Evolutionary conservation across 1,139 yeast genomes (phyloP), one percentile per base, ranked within the genome.

Genomic region (Hansenula lynferdii): DNA sequence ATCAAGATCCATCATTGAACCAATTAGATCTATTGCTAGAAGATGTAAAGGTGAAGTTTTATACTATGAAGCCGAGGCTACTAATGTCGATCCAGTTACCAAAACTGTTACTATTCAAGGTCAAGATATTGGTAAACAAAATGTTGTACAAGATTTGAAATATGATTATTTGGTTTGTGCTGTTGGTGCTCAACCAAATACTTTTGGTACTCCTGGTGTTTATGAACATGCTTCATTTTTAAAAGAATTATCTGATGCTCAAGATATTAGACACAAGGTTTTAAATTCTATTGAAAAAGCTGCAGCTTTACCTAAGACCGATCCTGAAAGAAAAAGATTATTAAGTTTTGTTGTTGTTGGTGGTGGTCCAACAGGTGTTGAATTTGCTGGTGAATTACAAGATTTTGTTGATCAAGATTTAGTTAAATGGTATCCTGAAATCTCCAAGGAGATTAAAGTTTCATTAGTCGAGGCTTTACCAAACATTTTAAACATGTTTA

Each of bases 281-380:
- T 77, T 86, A 81, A 85, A 83, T 58, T 76, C 84, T 51, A 80
- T 86, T 57, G 95, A 85, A 66, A 81, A 84, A 50, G 95, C 95
- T 32, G 78, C 85, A 48, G 74, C 83, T 56, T 75, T 83, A 59
- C 84, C 90, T 36, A 69, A 72, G 49, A 83, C 76, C 44, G 87
- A 83, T 53, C 80, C 80, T 24, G 92, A 84, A 61, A 78, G 96
- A 65, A 78, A 81, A 68, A 75, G 94, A 61, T 72, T 87, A 53
- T 72, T 87, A 53, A 82, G 82, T 47, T 80, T 89, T 52, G 89
- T 87, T 43, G 92, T 87, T 45, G 94, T 90, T 49, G 96, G 96
- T 53, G 96, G 96, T 61, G 96, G 96, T 47, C 96, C 97, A 58
- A 89, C 96, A 39, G 97, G 97, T 66, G 96, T 89, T 46, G 97